Conservation (phyloP, 352 stramenopile species). For the Pilasporangium apinafurcum region DNA sequence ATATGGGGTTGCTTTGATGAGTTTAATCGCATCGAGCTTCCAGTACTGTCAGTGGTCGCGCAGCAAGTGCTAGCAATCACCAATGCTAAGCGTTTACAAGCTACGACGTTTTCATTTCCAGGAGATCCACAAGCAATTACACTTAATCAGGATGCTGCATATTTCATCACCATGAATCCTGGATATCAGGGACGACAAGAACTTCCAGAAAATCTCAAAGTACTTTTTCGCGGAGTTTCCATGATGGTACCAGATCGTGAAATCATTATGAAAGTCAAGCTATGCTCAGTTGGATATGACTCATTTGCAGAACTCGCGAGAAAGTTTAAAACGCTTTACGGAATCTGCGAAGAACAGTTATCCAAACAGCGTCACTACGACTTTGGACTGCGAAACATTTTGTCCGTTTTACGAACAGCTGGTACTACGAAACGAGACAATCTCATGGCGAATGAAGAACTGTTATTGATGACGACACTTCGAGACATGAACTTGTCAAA, state of each 20-base stretch:
- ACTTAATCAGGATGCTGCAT: slow-evolving; percentile 54
- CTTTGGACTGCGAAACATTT: slow-evolving; percentile 92
- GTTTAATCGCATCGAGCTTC: slow-evolving; percentile 92
- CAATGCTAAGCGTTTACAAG: slow-evolving; percentile 54
- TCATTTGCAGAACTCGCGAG: slow-evolving; percentile 90
- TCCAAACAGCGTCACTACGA: slow-evolving; percentile 93
- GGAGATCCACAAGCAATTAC: slow-evolving; percentile 52
- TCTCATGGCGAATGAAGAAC: slow-evolving; percentile 87
- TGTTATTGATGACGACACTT: slow-evolving; percentile 94
- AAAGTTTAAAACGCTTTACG: slow-evolving; percentile 96
- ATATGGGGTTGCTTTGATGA: slow-evolving; percentile 91
- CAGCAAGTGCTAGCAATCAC: slow-evolving; percentile 89
- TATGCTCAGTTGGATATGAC: slow-evolving; percentile 91
- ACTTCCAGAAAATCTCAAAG: slow-evolving; percentile 89
- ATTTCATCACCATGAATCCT: slow-evolving; percentile 95
- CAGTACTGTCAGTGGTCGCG: slow-evolving; percentile 90
- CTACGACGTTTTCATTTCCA: slow-evolving; percentile 54
- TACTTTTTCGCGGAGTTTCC: slow-evolving; percentile 91
- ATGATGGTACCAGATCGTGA: slow-evolving; percentile 97
- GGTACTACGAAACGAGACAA: slow-evolving; percentile 94
- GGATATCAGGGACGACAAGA: slow-evolving; percentile 90
- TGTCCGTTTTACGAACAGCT: slow-evolving; percentile 94
- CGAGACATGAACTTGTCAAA: slow-evolving; percentile 94
- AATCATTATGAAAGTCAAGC: slow-evolving; percentile 93
- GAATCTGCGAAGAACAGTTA: slow-evolving; percentile 92